Conservation (phyloP, 1,284 basidiomycete species). For the Vanrija humicola region DNA sequence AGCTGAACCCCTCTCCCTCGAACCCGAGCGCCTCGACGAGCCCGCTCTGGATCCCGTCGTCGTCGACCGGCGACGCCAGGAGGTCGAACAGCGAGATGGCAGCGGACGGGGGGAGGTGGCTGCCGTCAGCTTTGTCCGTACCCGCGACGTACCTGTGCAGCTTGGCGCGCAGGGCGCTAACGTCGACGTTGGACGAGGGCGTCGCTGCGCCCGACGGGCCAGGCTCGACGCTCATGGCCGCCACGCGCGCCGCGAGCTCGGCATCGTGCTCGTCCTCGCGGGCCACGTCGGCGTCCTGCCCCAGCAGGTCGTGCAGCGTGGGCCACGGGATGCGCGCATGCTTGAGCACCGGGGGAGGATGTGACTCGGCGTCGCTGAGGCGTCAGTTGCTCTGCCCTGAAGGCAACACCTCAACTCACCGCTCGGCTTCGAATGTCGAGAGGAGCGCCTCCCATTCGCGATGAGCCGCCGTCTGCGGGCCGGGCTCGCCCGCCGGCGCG, state of each 20-base stretch:
- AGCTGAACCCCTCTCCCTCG: slow-evolving; percentile 57
- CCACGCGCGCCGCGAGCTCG: not conserved
- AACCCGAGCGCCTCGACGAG: slow-evolving; percentile 81
- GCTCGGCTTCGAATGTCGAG: not conserved
- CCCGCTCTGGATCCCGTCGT: slow-evolving; percentile 73
- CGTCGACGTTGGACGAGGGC: not conserved
- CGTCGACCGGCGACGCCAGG: slow-evolving; percentile 34
- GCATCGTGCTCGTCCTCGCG: not conserved
- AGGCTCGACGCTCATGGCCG: not conserved
- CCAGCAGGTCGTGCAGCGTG: slow-evolving; percentile 12
- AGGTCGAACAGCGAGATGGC: slow-evolving; percentile 35
- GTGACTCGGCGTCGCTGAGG: not conserved
- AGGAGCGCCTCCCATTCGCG: slow-evolving; percentile 15
- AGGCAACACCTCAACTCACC: not conserved
- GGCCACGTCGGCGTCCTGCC: not conserved
- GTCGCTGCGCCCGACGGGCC: not conserved
- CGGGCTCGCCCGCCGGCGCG: slow-evolving; percentile 2
- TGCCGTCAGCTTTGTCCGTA: not conserved
- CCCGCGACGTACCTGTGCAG: slow-evolving; percentile 4
- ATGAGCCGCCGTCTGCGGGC: slow-evolving; percentile 8
- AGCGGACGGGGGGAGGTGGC: slow-evolving; percentile 20
- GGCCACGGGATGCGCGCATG: slow-evolving; percentile 13
- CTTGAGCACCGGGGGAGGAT: not conserved
- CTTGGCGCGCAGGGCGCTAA: slow-evolving; percentile 3
- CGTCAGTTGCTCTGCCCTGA: not conserved